Evolutionary conservation across 345 rosid genomes (phyloP), one percentile per base, ranked within the genome.

Genomic region (Kernera saxatilis): DNA sequence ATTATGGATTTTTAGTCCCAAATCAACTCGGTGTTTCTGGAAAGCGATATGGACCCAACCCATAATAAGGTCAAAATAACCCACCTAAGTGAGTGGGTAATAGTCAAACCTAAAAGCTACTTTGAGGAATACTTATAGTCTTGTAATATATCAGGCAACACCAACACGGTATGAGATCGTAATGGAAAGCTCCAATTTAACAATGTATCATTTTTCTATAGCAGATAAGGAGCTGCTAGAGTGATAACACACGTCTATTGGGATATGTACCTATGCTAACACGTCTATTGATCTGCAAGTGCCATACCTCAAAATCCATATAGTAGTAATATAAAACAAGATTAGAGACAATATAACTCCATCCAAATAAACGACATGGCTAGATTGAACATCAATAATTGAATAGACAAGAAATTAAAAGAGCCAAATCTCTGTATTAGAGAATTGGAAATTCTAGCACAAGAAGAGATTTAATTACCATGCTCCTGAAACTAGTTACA

Each of bases 71-170:
- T 49, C 40, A 74, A 56, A 58, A 13, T 30, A 48, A 46, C 8
- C 45, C 77, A 66, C 67, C 41, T 41, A 52, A 51, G 63, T 59
- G 51, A 11, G 61, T 67, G 68, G 67, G 53, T 22, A 40, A 49
- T 39, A 67, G 73, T 67, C 78, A 74, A 50, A 67, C 62, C 39
- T 67, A 57, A 66, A 73, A 66, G 78, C 67, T 58, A 67, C 59
- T 33, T 40, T 67, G 54, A 74, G 64, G 49, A 59, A 67, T 67
- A 58, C 40, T 18, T 63, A 57, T 46, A 46, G 59, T 73, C 36
- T 66, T 26, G n/a, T 48, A 21, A 73, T 39, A 44, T 63, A 45
- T 66, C 44, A 66, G n/a, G 78, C 55, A 74, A 60, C 56, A 50
- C 12, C 30, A 55, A 67, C 69, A 43, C 60, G 69, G 35, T 36